These are phyloP conservation scores for Sugiyamaella americana DNA, from an alignment of 805 yeast species.

Conservation along the genomic window DNA sequence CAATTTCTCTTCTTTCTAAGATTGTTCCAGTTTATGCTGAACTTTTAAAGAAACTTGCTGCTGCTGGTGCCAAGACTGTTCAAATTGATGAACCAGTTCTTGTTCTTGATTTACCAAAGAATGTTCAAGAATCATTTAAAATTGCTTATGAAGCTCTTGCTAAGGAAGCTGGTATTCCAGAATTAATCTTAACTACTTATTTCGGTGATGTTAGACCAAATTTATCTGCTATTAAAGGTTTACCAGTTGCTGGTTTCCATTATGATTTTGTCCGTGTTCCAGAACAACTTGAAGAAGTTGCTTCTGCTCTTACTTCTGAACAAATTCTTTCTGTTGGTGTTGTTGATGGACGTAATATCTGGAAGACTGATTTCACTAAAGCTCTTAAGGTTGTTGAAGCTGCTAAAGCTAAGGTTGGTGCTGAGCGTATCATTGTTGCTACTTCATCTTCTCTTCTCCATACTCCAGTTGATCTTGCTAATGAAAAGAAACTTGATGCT, in stretches of 20 bases:
- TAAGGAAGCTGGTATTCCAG: conserved; percentile 64
- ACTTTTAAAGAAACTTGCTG: conserved; percentile 78
- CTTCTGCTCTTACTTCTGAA: conserved; percentile 54
- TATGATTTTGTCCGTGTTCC: conserved; percentile 94
- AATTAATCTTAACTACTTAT: conserved; percentile 81
- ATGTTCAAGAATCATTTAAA: conserved; percentile 80
- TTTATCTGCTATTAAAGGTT: conserved; percentile 76
- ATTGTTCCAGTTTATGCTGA: conserved; percentile 89
- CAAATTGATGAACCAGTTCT: conserved; percentile 98
- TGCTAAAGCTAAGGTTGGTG: conserved; percentile 81
- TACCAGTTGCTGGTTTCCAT: conserved; percentile 95
- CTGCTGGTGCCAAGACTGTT: conserved; percentile 90
- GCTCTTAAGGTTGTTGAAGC: conserved; percentile 75
- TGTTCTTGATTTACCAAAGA: conserved; percentile 85
- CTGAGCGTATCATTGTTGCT: conserved; percentile 66
- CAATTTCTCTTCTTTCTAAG: conserved; percentile 83
- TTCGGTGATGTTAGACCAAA: conserved; percentile 99
- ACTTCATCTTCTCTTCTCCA: conserved; percentile 96
- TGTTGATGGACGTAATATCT: conserved; percentile 98
- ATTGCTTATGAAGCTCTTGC: conserved; percentile 76
- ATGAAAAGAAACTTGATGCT: conserved; percentile 85
- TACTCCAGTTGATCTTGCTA: conserved; percentile 94
- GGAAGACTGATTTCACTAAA: conserved; percentile 93
- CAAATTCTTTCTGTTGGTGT: conserved; percentile 94
- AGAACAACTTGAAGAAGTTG: conserved; percentile 86